Evolutionary conservation across 345 rosid species (phyloP), one percentile per base, ranked within the genome.

Genomic region (Gossypium thurberi): DNA sequence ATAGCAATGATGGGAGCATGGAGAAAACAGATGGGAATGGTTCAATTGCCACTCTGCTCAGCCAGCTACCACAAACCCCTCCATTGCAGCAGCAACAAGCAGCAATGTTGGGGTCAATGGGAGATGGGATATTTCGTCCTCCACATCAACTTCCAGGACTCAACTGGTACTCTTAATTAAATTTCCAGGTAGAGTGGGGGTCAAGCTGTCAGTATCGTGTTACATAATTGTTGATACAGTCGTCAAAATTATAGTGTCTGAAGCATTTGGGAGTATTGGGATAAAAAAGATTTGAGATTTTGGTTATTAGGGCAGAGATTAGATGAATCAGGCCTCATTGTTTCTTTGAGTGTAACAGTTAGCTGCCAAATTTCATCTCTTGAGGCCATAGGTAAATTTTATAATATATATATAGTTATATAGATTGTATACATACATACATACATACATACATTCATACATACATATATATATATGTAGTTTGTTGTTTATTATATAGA

Each of bases 81-180:
- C 66, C 79, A 13, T 74, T 79, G 79, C 93, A 84, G 70, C 89
- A 79, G 15, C 91, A 87, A 55, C 26, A 56, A 10, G 14, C 20
- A 15, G 3, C 87, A 48, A 63, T 76, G 60, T 18, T 83, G 46
- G 95, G 90, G 64, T 70, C 87, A 21, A 14, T 86, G 15, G 88
- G 89, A 5, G 92, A 91, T 52, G 90, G 85, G 2, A 64, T 81
- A 50, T 84, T 81, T 70, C 81, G 92, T 77, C 85, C 87, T 62
- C 81, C 89, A 21, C 87, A 81, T 72, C 94, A 90, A 70, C 76
- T 86, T 56, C 55, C 89, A 6, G 94, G 93, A 65, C 75, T 91
- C 75, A 94, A 90, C 81, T 91, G 98, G 97, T 88, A 82, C 78
- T 69, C 92, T 63, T 91, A 83, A 75, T 74, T 60, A 65, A 50